phyloP scores from a whole-genome alignment of 345 rosid genomes.

The Laguncularia racemosa region DNA sequence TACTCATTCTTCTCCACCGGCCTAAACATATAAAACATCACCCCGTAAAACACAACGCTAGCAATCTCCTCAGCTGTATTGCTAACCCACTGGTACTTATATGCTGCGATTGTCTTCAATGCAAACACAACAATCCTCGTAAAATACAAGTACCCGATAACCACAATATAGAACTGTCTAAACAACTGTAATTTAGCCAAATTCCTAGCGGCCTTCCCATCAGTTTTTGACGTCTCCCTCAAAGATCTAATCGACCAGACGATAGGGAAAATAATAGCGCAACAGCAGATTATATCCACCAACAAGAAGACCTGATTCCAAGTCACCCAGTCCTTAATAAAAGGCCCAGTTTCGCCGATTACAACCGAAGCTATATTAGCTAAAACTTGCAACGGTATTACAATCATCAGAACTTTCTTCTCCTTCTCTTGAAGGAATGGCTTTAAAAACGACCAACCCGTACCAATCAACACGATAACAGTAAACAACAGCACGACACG shows the following conservation, averaged over 20 bases:
- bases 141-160: conserved; percentile 73
- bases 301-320: conserved; percentile 86
- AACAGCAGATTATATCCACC: conserved; percentile 82
- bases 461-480: conserved; percentile 79
- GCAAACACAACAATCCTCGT: conserved; percentile 88
- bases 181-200: conserved; percentile 72
- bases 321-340: conserved; percentile 75
- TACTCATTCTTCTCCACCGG: conserved; percentile 81
- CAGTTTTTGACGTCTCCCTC: conserved; percentile 78
- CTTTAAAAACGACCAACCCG: conserved; percentile 89
- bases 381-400: conserved; percentile 77
- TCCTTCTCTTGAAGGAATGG: conserved; percentile 86
- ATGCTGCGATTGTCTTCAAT: conserved; percentile 70
- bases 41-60: conserved; percentile 49
- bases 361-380: conserved; percentile 80
- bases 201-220: conserved; percentile 77
- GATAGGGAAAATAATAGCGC: conserved; percentile 82
- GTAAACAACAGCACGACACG: conserved; percentile 71
- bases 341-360: conserved; percentile 86
- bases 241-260: conserved; percentile 82
- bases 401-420: conserved; percentile 86
- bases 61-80: conserved; percentile 75
- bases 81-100: conserved; percentile 85
- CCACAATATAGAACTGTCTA: conserved; percentile 81
- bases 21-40: conserved; percentile 83